Evolutionary conservation across 345 rosid species (phyloP).

Genomic region (Gossypium turneri): DNA sequence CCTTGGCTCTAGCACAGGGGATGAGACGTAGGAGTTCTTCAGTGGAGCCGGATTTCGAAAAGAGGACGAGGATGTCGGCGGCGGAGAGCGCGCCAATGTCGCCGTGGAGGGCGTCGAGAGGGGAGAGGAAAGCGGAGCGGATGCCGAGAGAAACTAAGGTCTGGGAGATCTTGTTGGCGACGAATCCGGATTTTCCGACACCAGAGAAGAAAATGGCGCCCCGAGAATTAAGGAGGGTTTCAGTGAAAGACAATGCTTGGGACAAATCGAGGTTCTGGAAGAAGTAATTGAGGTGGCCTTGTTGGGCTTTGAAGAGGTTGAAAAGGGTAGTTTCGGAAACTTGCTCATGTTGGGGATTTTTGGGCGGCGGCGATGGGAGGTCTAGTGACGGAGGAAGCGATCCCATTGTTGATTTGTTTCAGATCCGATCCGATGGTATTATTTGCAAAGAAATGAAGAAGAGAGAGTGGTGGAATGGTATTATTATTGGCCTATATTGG

Average conservation of each 20-base stretch:
- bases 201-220: slow-evolving; percentile 91
- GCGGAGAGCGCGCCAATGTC: slow-evolving; percentile 71
- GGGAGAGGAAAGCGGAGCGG: slow-evolving; percentile 72
- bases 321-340: slow-evolving; percentile 56
- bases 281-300: slow-evolving; percentile 82
- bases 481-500: too few relatives aligned
- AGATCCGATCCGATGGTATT: not conserved
- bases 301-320: slow-evolving; percentile 84
- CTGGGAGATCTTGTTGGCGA: slow-evolving; percentile 86
- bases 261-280: slow-evolving; percentile 78
- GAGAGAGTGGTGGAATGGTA: too few relatives aligned
- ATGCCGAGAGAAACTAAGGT: slow-evolving; percentile 81
- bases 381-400: slow-evolving; percentile 34
- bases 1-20: slow-evolving; percentile 86
- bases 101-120: slow-evolving; percentile 91
- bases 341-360: not conserved
- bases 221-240: slow-evolving; percentile 50
- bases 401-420: slow-evolving; percentile 30
- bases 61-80: slow-evolving; percentile 57
- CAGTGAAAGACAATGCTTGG: slow-evolving; percentile 69
- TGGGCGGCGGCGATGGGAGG: slow-evolving; percentile 19
- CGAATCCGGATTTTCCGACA: slow-evolving; percentile 94
- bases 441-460: not conserved
- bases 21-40: slow-evolving; percentile 84
- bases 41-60: slow-evolving; percentile 85